These are phyloP conservation scores for Punctularia strigosozonata DNA, from an alignment of 768 basidiomycete genomes.

Conservation along the genomic window DNA sequence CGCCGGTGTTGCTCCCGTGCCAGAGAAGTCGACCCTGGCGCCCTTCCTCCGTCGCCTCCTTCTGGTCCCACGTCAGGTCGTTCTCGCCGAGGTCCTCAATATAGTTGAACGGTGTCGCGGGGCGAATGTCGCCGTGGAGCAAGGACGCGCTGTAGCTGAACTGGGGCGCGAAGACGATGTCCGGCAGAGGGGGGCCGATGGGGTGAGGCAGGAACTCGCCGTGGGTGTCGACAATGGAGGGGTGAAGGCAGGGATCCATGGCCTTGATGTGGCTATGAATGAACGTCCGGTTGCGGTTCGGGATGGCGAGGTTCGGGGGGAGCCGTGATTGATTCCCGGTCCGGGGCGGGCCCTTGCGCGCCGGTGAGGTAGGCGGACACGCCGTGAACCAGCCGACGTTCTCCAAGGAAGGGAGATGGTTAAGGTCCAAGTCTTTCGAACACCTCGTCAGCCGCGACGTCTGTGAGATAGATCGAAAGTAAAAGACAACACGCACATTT, in stretches of 20 bases:
- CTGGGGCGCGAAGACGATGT: not conserved
- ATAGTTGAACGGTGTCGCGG: not conserved
- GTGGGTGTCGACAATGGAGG: conserved; percentile 10
- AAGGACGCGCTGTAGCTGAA: not conserved
- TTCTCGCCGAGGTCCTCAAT: not conserved
- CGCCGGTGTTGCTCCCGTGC: not conserved
- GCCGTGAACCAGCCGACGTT: not conserved
- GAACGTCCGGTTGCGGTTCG: conserved; percentile 8
- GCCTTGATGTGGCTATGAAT: conserved; percentile 13
- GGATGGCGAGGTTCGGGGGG: not conserved
- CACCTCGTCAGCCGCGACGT: not conserved
- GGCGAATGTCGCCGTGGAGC: not conserved
- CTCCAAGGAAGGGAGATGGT: not conserved
- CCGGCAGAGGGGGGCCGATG: conserved; percentile 7
- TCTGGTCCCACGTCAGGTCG: not conserved
- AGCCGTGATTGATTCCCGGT: not conserved
- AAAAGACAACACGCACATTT: conserved; percentile 16
- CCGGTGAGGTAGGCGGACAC: not conserved
- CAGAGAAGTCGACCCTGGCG: not conserved
- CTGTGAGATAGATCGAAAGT: not conserved
- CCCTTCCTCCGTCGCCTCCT: no score
- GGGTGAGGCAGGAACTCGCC: conserved; percentile 8
- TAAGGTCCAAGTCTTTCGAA: not conserved
- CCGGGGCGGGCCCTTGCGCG: no score
- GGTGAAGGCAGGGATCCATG: conserved; percentile 16